Evolutionary conservation across 2,329 filamentous ascomycete species (phyloP), one percentile per base, ranked within the genome.

Genomic region (Penicillium aurantiogriseum): DNA sequence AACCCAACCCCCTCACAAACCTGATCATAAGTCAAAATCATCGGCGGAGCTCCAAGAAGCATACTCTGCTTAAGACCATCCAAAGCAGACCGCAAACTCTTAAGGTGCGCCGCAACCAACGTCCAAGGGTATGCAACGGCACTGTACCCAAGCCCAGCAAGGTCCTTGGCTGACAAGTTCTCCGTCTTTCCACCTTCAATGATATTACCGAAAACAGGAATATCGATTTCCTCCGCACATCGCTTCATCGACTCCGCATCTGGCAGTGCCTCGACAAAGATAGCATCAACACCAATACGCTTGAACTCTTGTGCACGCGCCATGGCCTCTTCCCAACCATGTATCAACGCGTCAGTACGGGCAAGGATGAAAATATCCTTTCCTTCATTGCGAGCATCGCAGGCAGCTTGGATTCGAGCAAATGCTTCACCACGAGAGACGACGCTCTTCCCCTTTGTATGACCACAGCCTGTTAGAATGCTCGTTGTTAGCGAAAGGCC

Each of bases 381-480:
- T 1, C 78, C 77, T 58, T 79, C 71, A 46, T 80, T 72, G 17
- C 79, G 69, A 3, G 79, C 77, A 52, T 81, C 79, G 5, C 71
- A 72, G 1, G 79, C 79, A 2, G 79, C 80, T 59, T 78, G 76
- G 53, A 78, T 74, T 1, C 79, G 71, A 5, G 78, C 78, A 49
- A 73, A 80, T 1, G 79, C 78, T 63, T 81, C 78, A 10, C 70
- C 76, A 10, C 76, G 67, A 1, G 75, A 74, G 0, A 81, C 78
- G 2, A 81, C 79, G 0, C 70, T 69, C 60, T 80, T 81, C 0
- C 78, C 79, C 38, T 77, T 76, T 0, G 77, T 80, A 57, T 81
- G 79, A 2, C 75, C 75, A 39, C 76, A 78, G n/a, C 75, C 74
- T 78, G 54, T n/a, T 19, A 35, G 6, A 29, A 40, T 38, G 9